Percentiles rank a stretch among this genome's conserved stretches.
phyloP scores from a whole-genome alignment of 2,329 filamentous ascomycete species.

The Rhynchosporium graminicola region DNA sequence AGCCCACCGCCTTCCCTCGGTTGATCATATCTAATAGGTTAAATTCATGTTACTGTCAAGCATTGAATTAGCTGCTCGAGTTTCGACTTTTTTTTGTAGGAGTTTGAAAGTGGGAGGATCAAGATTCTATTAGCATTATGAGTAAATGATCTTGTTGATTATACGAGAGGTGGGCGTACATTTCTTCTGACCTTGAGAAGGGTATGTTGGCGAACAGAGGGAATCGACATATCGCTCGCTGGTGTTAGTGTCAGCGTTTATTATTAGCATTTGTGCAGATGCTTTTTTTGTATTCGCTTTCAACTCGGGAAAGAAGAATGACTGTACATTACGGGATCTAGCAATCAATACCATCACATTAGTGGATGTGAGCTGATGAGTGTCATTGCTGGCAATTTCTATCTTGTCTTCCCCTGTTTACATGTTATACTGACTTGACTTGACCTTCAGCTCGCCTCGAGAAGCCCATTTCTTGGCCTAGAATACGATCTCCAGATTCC shows the following conservation, averaged over 20 bases:
- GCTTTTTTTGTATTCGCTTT: conserved; percentile 9
- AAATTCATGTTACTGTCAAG: not conserved
- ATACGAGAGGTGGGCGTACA: conserved; percentile 6
- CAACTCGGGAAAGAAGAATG: not conserved
- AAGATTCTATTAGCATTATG: conserved; percentile 12
- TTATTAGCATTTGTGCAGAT: conserved; percentile 11
- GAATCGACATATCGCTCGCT: not conserved
- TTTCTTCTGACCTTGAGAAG: conserved; percentile 4
- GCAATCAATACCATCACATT: conserved; percentile 12
- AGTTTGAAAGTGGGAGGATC: conserved; percentile 5
- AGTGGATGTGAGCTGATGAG: not conserved
- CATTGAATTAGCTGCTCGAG: not conserved
- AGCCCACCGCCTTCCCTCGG: conserved; percentile 11
- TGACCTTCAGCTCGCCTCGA: not conserved
- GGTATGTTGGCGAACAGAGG: conserved; percentile 5
- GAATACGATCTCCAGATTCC: conserved; percentile 4
- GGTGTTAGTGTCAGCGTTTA: not conserved
- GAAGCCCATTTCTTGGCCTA: not conserved
- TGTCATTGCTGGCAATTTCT: not conserved
- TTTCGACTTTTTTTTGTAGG: conserved; percentile 2
- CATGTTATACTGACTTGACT: not conserved
- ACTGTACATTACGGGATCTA: conserved; percentile 4
- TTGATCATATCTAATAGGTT: not conserved
- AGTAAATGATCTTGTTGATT: conserved; percentile 5
- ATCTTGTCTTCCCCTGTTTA: not conserved